Base-by-base conservation (phyloP, 495 filamentous ascomycete species). In the Lasiosphaeris hirsuta region DNA sequence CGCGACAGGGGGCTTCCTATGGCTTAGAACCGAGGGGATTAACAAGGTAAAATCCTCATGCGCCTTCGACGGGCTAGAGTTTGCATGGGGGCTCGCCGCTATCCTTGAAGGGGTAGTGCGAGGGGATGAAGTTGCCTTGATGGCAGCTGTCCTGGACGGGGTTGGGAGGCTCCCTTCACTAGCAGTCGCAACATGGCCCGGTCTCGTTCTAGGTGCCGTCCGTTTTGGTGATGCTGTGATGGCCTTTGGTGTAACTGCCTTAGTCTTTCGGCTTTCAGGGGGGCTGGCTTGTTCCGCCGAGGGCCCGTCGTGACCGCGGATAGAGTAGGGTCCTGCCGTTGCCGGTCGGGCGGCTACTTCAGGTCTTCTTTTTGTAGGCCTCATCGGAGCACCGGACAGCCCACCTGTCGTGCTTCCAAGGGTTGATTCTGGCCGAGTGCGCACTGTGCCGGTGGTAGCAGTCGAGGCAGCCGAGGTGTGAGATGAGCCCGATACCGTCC, bases 281-380 rank as follows among this genome's bases (percentile, higher is more conserved):
- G 75, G 76, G 55, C 76, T 79, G 3, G 69, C 51, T 19, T 72
- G 70, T 61, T 79, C 76, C 0, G 46, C 46, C 0, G 74, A 74
- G 3, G 73, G 69, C 10, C 67, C 70, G 33, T 79, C 76, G 42
- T 77, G 73, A 13, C 68, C 65, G 56, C 81, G 64, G n/a, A 82
- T 78, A 10, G 81, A 84, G 62, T 84, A 84, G 0, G 80, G 81
- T 0, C 81, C 81, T 10, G 80, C 81, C 4, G 81, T 84, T 37
- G 81, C 81, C 10, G 81, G 81, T 54, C 81, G 69, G 38, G 77
- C 70, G 41, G 71, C 68, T 52, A 78, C 68, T 47, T 82, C 80
- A 7, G 79, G 76, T 51, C 75, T 69, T 59, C 70, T 76, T 56
- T 70, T 78, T 15, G 72, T 71, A 38, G 81, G 81, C 48, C 81